Evolutionary conservation across 306 rosid species (phyloP).

Genomic region (cucumber (Cucumis sativus)): Cucumber_9930_V3 NC_026655.2:1051001-1051500

Average conservation of each 20-base stretch:
- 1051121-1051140: neutral
- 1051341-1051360: neutral
- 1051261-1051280: neutral
- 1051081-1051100: neutral
- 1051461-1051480: no score
- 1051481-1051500: no score
- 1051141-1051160: no score
- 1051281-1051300: neutral
- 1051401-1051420: slow-evolving; percentile 42
- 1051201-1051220: neutral
- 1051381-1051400: slow-evolving; percentile 44
- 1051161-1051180: no score
- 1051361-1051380: neutral
- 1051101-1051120: neutral
- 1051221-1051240: neutral
- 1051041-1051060: neutral
- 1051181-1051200: neutral
- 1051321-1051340: neutral
- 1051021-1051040: neutral
- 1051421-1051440: slow-evolving; percentile 40
- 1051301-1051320: neutral
- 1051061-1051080: neutral
- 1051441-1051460: no score
- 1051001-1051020: neutral
- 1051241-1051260: neutral